phyloP scores from a whole-genome alignment of 192 early-diverging fungal genomes.

The Lunasporangiospora selenospora region DNA sequence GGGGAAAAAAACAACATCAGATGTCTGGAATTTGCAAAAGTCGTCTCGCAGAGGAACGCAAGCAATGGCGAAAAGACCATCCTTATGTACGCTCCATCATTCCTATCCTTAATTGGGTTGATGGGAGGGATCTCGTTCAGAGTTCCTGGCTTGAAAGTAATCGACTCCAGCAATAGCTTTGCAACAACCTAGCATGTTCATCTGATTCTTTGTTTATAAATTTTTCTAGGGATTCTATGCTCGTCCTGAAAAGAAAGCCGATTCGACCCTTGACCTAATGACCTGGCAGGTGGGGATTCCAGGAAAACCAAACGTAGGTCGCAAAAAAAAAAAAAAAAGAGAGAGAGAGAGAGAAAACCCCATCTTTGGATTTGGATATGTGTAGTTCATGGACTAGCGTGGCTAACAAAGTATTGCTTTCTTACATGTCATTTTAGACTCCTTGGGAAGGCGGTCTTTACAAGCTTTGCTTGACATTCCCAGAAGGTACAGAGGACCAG shows the following conservation, averaged over 20 bases:
- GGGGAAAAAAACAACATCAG: slow-evolving; percentile 1
- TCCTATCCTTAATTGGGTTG: no score
- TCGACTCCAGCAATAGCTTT: no score
- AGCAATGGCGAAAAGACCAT: slow-evolving; percentile 98
- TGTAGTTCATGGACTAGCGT: not conserved
- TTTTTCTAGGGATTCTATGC: slow-evolving; percentile 90
- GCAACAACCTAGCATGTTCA: no score
- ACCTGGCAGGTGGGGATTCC: slow-evolving; percentile 76
- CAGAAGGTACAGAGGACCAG: slow-evolving; percentile 67
- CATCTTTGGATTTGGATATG: not conserved
- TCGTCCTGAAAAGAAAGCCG: slow-evolving; percentile 81
- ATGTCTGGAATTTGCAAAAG: slow-evolving; percentile 77
- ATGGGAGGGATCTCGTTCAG: no score
- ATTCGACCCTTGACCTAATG: slow-evolving; percentile 85
- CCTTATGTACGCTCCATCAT: slow-evolving; percentile 58
- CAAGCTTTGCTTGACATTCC: slow-evolving; percentile 84
- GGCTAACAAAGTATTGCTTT: not conserved
- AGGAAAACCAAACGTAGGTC: slow-evolving; percentile 57
- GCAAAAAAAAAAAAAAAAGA: no score
- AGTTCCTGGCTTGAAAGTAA: no score
- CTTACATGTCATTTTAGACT: slow-evolving; percentile 51
- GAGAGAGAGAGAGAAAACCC: not conserved
- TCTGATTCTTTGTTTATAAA: no score
- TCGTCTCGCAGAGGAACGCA: slow-evolving; percentile 91
- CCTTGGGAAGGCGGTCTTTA: slow-evolving; percentile 92